Base-by-base conservation (phyloP, 2,329 filamentous ascomycete genomes). In the Sordariomycetes sp. region DNA sequence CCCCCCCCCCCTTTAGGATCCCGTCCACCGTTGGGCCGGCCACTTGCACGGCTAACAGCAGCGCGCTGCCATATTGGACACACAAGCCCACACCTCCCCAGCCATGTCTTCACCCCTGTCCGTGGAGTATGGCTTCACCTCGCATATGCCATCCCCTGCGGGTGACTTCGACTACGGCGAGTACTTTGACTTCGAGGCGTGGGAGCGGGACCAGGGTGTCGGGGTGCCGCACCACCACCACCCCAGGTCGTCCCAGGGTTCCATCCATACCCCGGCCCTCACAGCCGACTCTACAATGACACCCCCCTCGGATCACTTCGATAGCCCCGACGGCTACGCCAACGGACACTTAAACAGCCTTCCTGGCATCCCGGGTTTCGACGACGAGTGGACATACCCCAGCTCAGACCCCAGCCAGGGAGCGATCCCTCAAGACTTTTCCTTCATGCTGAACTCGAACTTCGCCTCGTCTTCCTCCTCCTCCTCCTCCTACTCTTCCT, bases 311-410 rank as follows among this genome's bases (percentile, higher is more conserved):
- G 32, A 53, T 10, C 48, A 57, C 28, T 40, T 43, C 50, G 55
- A 32, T 24, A 28, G 20, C 43, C 55, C 51, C 43, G 55, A 32
- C 18, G n/a, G 24, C 3, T 50, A 57, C 46, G 32, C 32, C n/a
- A n/a, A 5, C 55, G 43, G 55, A 48, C 55, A 35, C 55, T 53
- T 55, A 43, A 53, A 54, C 35, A 58, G 46, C 55, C 59, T 46
- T 35, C 20, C 52, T 50, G 22, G n/a, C 53, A 34, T 22, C 55
- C 24, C 14, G 55, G 43, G 40, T 16, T 37, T 71, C 57, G 70
- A 74, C 59, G 70, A 73, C 61, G 65, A 74, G 61, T 74, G 72
- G 72, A 72, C 71, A 25, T 72, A 72, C 61, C 69, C 72, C 58
- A 71, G 70, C 64, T 66, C 67, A 32, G 65, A 68, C 25, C 64